phyloP scores from a whole-genome alignment of 1,284 basidiomycete genomes.

The Earliella scabrosa region DNA sequence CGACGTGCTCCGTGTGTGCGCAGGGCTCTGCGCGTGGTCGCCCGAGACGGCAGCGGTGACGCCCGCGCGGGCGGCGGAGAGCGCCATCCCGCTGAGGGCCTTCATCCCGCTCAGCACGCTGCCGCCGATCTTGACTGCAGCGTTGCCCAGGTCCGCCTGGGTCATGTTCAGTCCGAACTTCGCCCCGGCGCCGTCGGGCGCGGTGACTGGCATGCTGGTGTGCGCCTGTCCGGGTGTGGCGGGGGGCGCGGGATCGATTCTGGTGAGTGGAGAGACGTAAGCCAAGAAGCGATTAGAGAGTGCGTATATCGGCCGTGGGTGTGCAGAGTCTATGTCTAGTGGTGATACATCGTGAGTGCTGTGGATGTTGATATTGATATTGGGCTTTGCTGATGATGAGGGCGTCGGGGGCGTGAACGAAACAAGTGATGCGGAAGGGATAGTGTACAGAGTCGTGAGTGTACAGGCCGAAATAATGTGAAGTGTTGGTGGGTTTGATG shows the following conservation, averaged over 20 bases:
- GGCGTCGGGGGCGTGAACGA: conserved; percentile 38
- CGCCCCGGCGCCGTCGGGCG: conserved; percentile 5
- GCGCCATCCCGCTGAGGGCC: conserved; percentile 65
- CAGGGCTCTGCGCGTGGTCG: conserved; percentile 7
- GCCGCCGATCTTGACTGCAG: conserved; percentile 63
- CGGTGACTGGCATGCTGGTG: conserved; percentile 28
- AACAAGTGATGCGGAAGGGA: conserved; percentile 51
- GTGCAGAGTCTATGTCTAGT: conserved; percentile 36
- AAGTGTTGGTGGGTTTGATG: conserved; percentile 56
- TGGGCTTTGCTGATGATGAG: conserved; percentile 19
- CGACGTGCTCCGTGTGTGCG: not conserved
- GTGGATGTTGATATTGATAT: too few relatives aligned
- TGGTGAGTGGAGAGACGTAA: conserved; percentile 52
- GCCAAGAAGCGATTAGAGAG: conserved; percentile 68
- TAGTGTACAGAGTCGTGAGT: conserved; percentile 54
- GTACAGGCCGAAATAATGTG: conserved; percentile 60
- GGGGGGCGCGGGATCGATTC: conserved; percentile 18
- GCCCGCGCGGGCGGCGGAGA: conserved; percentile 47
- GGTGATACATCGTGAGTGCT: conserved; percentile 45
- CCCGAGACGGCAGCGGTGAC: conserved; percentile 29
- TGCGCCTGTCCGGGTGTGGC: conserved; percentile 26
- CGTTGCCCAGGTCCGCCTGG: conserved; percentile 54
- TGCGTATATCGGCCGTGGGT: conserved; percentile 56
- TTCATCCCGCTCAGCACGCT: conserved; percentile 67
- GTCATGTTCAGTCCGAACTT: conserved; percentile 28